phyloP scores from a whole-genome alignment of 1,284 basidiomycete species.

The Malassezia equina region DNA sequence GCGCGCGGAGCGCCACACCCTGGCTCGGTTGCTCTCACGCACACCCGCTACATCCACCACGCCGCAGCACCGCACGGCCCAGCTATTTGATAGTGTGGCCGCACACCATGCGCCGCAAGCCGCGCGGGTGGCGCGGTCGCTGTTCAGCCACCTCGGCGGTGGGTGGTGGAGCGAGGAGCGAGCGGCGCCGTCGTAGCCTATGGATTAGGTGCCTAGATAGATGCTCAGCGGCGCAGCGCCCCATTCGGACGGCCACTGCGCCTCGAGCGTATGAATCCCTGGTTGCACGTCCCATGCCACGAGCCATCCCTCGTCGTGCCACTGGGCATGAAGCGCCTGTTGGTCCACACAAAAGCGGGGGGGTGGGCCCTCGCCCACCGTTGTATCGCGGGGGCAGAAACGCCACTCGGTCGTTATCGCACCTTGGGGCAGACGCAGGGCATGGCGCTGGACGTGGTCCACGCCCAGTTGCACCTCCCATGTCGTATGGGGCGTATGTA shows the following conservation, averaged over 20 bases:
- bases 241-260: neutral
- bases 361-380: neutral
- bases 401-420: neutral
- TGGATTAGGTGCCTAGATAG: neutral
- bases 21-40: conserved; percentile 4
- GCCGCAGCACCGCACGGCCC: neutral
- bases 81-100: conserved; percentile 3
- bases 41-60: neutral
- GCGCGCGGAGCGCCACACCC: neutral
- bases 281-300: neutral
- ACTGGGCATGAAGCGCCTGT: neutral
- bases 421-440: neutral
- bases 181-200: neutral
- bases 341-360: neutral
- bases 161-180: neutral
- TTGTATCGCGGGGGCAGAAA: neutral
- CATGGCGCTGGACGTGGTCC: neutral
- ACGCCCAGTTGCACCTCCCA: neutral
- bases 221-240: neutral
- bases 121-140: conserved; percentile 3
- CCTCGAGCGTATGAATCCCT: conserved; percentile 5
- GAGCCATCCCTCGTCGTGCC: conserved; percentile 1
- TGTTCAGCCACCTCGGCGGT: neutral
- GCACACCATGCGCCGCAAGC: conserved; percentile 2
- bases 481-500: neutral